phyloP scores from a whole-genome alignment of 495 filamentous ascomycete species.

The Cercophora sp. region DNA sequence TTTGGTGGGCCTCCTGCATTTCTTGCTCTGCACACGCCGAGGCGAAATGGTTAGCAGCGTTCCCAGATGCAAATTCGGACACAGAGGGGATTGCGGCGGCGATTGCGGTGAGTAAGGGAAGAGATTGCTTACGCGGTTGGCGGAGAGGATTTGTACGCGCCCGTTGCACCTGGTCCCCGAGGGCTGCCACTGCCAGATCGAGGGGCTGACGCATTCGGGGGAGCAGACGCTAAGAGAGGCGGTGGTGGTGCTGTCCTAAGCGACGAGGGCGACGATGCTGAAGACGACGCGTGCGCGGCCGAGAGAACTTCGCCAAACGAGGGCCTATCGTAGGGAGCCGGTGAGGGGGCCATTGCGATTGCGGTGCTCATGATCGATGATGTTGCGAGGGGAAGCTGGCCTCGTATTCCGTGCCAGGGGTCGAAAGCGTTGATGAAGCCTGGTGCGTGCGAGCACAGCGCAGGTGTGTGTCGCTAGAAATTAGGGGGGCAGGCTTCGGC shows the following conservation, averaged over 20 bases:
- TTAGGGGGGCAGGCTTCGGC: slow-evolving; percentile 18
- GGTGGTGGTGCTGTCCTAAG: slow-evolving; percentile 37
- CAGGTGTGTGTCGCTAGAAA: slow-evolving; percentile 20
- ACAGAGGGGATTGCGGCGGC: too few species aligned
- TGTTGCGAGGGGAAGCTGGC: slow-evolving; percentile 4
- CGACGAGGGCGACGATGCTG: slow-evolving; percentile 41
- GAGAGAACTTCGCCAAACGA: slow-evolving; percentile 46
- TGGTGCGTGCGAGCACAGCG: background rate
- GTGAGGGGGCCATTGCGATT: slow-evolving; percentile 57
- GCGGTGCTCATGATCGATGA: slow-evolving; percentile 52
- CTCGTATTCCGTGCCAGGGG: background rate
- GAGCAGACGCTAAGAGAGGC: slow-evolving; percentile 31
- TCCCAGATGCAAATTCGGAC: too few species aligned
- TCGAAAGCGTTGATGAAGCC: slow-evolving; percentile 2
- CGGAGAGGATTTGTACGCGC: slow-evolving; percentile 44
- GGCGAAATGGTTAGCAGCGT: too few species aligned
- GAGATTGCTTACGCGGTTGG: slow-evolving; percentile 46
- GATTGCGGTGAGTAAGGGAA: too few species aligned
- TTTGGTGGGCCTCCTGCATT: slow-evolving; percentile 57
- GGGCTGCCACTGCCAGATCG: slow-evolving; percentile 50
- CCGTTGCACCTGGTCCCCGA: slow-evolving; percentile 36
- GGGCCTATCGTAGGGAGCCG: slow-evolving; percentile 55
- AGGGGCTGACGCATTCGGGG: slow-evolving; percentile 39
- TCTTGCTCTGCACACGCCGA: slow-evolving; percentile 41
- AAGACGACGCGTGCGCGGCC: slow-evolving; percentile 34